Base-by-base conservation (phyloP, 179 eudicot genomes). In the Nepenthes alata region DNA sequence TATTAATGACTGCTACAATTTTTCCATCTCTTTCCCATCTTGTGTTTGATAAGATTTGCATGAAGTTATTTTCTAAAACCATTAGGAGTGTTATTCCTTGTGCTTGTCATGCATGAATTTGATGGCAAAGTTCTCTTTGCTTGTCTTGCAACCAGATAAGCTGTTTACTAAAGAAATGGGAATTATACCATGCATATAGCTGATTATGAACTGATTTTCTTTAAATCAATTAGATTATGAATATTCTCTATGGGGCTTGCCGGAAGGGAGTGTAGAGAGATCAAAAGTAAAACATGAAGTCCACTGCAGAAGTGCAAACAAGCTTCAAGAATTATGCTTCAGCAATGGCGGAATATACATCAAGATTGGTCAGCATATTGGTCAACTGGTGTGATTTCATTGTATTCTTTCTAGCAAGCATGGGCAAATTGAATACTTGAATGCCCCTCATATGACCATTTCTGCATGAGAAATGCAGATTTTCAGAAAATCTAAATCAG, bases 291-390 rank as follows among this genome's bases (percentile, higher is more conserved):
- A 87, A 60, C 96, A 73, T 64, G 94, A 90, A 61, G 94, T 84
- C 68, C 99, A 94, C 69, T 61, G 71, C 62, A 80, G 96, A 72
- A 72, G 96, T 79, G 98, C 98, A 37, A 74, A 57, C 55, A 89
- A 74, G 73, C 85, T 93, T 64, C 87, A 81, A 76, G 98, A 93
- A 69, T 81, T 94, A 62, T 94, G 99, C 75, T 94, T 90, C 60
- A 80, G 58, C 73, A 94, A 94, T 77, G 97, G 97, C 70, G 99
- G 99, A 60, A 90, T 94, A 74, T 94, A 94, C 74, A 90, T 94
- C 55, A 94, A 94, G 84, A 95, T 94, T 63, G 99, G 99, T 68
- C 99, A 94, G 71, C 99, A 94, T 77, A 63, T 94, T 57, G 65
- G 97, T 62, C 99, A 94, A 79, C 79, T 94, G 96, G 97, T 94